Evolutionary conservation across 2,329 filamentous ascomycete species (phyloP).

Genomic region (Pseudocercospora crystallina): DNA sequence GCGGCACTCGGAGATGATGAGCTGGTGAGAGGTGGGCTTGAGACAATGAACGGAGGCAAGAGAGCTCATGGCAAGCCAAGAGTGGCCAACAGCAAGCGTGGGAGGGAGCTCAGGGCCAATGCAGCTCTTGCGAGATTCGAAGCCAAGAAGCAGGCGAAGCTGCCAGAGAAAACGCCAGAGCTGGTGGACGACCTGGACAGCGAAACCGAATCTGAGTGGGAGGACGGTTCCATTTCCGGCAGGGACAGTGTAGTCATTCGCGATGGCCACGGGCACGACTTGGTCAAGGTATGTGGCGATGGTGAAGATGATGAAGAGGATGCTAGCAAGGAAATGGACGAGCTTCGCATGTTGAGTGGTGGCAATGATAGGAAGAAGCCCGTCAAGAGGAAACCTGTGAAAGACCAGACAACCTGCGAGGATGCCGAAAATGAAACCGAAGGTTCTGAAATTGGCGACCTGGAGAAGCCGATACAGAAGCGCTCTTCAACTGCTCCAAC

Average conservation of each 20-base stretch:
- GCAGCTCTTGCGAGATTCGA: conserved; percentile 75
- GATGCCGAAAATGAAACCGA: conserved; percentile 33
- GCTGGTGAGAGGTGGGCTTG: conserved; percentile 62
- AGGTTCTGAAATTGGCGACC: not conserved
- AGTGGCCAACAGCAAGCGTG: conserved; percentile 72
- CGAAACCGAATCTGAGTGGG: conserved; percentile 44
- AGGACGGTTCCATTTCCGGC: conserved; percentile 44
- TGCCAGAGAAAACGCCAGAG: conserved; percentile 31
- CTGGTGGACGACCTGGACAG: conserved; percentile 46
- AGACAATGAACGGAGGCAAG: conserved; percentile 56
- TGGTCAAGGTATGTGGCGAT: conserved; percentile 75
- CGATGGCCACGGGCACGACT: conserved; percentile 59
- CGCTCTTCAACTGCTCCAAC: not conserved
- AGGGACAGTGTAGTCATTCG: conserved; percentile 63
- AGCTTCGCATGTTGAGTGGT: conserved; percentile 56
- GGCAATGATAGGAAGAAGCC: conserved; percentile 4
- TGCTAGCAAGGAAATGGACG: conserved; percentile 62
- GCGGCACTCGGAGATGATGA: conserved; percentile 69
- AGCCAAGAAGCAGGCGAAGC: conserved; percentile 39
- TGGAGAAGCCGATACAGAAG: conserved; percentile 9
- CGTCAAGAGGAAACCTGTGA: not conserved
- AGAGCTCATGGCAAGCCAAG: conserved; percentile 64
- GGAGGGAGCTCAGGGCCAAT: conserved; percentile 72
- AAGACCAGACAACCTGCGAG: conserved; percentile 12
- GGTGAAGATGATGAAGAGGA: conserved; percentile 58